Conservation (phyloP, 2,329 filamentous ascomycete species). For the Pseudopithomyces maydicus region DNA sequence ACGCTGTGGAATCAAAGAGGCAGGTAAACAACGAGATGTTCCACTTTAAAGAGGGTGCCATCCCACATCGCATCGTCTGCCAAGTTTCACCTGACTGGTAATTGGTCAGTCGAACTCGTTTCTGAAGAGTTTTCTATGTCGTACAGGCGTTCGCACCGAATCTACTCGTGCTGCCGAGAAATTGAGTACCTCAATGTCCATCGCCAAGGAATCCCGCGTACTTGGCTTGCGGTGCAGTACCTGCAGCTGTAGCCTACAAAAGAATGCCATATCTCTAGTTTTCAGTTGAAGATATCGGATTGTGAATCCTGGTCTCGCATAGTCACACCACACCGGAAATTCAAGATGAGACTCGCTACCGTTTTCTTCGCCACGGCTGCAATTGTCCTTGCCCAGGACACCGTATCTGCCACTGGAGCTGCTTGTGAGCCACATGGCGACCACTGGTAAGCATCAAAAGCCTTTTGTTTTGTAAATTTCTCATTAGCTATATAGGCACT, state of each 20-base stretch:
- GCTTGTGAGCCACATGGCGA: constrained; percentile 10
- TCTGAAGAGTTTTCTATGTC: not conserved
- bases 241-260: not conserved
- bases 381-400: constrained; percentile 7
- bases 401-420: constrained; percentile 3
- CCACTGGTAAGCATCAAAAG: constrained; percentile 2
- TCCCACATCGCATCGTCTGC: not conserved
- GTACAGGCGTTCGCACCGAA: not conserved
- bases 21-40: not conserved
- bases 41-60: not conserved
- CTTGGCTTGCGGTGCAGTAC: not conserved
- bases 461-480: not conserved
- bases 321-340: not conserved
- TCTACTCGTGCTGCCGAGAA: not conserved
- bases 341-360: constrained; percentile 6
- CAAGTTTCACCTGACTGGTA: not conserved
- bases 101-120: not conserved
- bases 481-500: constrained; percentile 2
- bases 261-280: not conserved
- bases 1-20: not conserved
- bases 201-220: constrained; percentile 3
- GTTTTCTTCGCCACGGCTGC: constrained; percentile 13
- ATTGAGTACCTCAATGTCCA: constrained; percentile 8
- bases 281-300: not conserved
- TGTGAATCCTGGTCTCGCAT: not conserved